These are phyloP conservation scores for Colletotrichum magnum DNA, from an alignment of 2,329 filamentous ascomycete species.

Conservation along the genomic window DNA sequence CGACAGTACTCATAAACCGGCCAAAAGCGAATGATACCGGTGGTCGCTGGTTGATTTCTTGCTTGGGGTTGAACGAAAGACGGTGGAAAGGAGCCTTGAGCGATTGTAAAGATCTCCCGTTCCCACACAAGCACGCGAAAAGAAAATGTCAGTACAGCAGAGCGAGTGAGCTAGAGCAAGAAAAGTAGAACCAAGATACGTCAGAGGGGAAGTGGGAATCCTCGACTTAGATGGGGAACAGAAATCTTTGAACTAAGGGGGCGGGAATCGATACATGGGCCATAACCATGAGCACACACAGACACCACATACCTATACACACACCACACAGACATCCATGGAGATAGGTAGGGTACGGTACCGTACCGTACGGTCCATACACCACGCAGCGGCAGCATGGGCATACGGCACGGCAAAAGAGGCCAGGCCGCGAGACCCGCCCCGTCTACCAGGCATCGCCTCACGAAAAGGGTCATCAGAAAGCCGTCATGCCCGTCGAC, in stretches of 20 bases:
- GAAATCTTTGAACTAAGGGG: conserved; percentile 39
- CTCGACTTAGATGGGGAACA: conserved; percentile 29
- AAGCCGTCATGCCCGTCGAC: conserved; percentile 35
- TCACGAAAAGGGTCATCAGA: conserved; percentile 33
- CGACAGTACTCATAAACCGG: conserved; percentile 28
- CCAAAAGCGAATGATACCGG: conserved; percentile 39
- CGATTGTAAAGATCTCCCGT: conserved; percentile 37
- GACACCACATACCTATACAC: too few relatives aligned
- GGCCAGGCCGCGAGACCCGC: conserved; percentile 28
- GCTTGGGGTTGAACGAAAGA: conserved; percentile 33
- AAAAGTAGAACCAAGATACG: conserved; percentile 37
- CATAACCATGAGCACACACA: not conserved
- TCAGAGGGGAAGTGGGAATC: conserved; percentile 35
- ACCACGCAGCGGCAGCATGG: not conserved
- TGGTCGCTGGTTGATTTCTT: conserved; percentile 2
- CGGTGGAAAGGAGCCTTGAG: conserved; percentile 32
- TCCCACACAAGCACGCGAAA: conserved; percentile 34
- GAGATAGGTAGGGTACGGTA: too few relatives aligned
- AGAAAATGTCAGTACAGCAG: conserved; percentile 19
- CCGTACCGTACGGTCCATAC: too few relatives aligned
- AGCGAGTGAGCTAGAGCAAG: conserved; percentile 20
- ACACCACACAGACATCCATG: too few relatives aligned
- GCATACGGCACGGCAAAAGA: conserved; percentile 15
- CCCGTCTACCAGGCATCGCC: conserved; percentile 35
- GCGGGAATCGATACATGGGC: conserved; percentile 31